These are phyloP conservation scores for Selenicereus undatus DNA, from an alignment of 148 eudicot genomes.

Conservation along the genomic window DNA sequence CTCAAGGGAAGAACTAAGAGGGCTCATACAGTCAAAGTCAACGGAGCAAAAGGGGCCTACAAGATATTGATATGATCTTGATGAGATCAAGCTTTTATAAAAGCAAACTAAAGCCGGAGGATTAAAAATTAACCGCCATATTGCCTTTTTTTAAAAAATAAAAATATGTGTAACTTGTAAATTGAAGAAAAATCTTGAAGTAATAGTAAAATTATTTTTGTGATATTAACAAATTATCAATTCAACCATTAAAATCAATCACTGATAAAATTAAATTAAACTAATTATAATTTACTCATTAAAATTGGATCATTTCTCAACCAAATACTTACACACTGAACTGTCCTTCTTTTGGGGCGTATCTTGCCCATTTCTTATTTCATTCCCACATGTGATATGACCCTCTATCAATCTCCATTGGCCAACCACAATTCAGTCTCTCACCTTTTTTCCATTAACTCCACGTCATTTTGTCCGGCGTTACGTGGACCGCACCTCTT, in stretches of 20 bases:
- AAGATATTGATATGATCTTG: background rate
- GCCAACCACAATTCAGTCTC: background rate
- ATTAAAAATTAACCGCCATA: constrained; percentile 3
- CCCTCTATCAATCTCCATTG: background rate
- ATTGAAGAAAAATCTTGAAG: too few species aligned
- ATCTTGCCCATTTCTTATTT: background rate
- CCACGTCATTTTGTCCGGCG: constrained; percentile 15
- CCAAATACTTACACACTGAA: too few species aligned
- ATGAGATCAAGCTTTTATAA: background rate
- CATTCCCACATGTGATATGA: constrained; percentile 7
- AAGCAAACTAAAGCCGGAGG: background rate
- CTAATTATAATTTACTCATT: too few species aligned
- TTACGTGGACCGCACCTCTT: constrained; percentile 12
- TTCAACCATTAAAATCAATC: too few species aligned
- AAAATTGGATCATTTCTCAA: too few species aligned
- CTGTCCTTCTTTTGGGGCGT: too few species aligned
- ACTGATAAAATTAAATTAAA: too few species aligned
- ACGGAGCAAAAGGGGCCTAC: background rate
- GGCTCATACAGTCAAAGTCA: background rate
- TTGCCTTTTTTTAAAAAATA: background rate
- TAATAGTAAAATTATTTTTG: too few species aligned
- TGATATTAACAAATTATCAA: too few species aligned
- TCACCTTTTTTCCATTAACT: background rate
- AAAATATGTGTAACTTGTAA: too few species aligned
- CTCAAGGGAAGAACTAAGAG: background rate